These are phyloP conservation scores for Aspergillus cejpii DNA, from an alignment of 2,329 filamentous ascomycete species.

Conservation along the genomic window DNA sequence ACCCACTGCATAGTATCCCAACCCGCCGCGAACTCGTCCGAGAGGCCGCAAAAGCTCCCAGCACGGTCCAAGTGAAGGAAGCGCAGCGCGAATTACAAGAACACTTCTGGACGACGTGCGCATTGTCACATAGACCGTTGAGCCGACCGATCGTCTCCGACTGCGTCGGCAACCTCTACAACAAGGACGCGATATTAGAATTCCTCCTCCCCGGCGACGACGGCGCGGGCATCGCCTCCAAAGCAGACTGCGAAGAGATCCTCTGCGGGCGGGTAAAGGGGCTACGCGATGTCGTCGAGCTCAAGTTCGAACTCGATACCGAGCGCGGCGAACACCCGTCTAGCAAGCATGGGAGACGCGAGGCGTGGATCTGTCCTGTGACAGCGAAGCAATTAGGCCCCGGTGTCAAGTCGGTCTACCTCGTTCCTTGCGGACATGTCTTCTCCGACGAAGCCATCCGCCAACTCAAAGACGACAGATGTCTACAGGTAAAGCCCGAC, in stretches of 20 bases:
- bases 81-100: slow-evolving; percentile 75
- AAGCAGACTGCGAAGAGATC: slow-evolving; percentile 56
- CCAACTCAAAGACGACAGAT: slow-evolving; percentile 63
- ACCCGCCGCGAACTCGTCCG: slow-evolving; percentile 94
- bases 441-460: slow-evolving; percentile 82
- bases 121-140: slow-evolving; percentile 72
- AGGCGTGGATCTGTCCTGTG: slow-evolving; percentile 75
- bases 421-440: slow-evolving; percentile 92
- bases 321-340: slow-evolving; percentile 36
- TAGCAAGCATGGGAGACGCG: slow-evolving; percentile 38
- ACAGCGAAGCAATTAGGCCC: slow-evolving; percentile 81
- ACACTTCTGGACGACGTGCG: slow-evolving; percentile 81
- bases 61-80: slow-evolving; percentile 80
- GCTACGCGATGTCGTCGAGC: slow-evolving; percentile 77
- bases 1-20: slow-evolving; percentile 58
- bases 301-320: slow-evolving; percentile 62
- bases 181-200: slow-evolving; percentile 82
- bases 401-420: slow-evolving; percentile 70
- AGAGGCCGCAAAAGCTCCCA: slow-evolving; percentile 75
- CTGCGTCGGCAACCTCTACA: slow-evolving; percentile 76
- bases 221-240: slow-evolving; percentile 48
- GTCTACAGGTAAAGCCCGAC: slow-evolving; percentile 49
- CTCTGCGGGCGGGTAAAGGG: slow-evolving; percentile 63
- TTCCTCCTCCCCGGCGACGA: slow-evolving; percentile 54
- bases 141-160: slow-evolving; percentile 75